Percentiles rank a stretch among this genome's conserved stretches.
Evolutionary conservation across 345 rosid species (phyloP).

Genomic region (Eucalyptus grandis): DNA sequence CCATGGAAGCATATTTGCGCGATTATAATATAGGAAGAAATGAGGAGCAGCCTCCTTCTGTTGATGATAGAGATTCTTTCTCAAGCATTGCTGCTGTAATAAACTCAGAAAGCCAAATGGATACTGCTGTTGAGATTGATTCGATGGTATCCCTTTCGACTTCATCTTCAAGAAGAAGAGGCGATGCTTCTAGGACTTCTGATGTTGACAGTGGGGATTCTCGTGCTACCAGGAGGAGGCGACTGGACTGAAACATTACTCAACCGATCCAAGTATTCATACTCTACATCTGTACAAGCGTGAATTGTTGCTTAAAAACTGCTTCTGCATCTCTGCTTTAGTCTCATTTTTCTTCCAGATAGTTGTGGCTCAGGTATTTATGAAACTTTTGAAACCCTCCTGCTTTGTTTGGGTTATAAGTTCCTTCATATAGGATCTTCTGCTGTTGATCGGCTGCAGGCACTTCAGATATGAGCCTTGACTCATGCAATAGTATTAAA

Average conservation of each 20-base stretch:
- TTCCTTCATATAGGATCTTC: background rate
- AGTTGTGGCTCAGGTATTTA: background rate
- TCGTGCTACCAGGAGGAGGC: slow-evolving; percentile 37
- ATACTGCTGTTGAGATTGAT: slow-evolving; percentile 78
- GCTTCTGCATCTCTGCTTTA: background rate
- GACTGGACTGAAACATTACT: slow-evolving; percentile 13
- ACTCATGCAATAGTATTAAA: background rate
- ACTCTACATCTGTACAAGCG: background rate
- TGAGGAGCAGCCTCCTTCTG: slow-evolving; percentile 53
- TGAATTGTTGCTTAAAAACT: background rate
- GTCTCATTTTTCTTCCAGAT: background rate
- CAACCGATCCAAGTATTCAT: background rate
- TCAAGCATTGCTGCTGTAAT: slow-evolving; percentile 83
- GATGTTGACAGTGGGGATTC: slow-evolving; percentile 19
- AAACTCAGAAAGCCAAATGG: slow-evolving; percentile 74
- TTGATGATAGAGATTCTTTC: slow-evolving; percentile 85
- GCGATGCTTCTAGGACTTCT: slow-evolving; percentile 7
- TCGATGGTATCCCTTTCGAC: slow-evolving; percentile 39
- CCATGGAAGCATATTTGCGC: slow-evolving; percentile 45
- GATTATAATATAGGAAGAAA: slow-evolving; percentile 46
- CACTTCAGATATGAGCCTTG: background rate
- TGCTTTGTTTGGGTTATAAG: background rate
- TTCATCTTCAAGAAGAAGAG: slow-evolving; percentile 37
- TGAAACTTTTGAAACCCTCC: background rate
- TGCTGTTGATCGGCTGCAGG: background rate